phyloP scores from a whole-genome alignment of 176 grass and related monocot species.

The Zea luxurians region DNA sequence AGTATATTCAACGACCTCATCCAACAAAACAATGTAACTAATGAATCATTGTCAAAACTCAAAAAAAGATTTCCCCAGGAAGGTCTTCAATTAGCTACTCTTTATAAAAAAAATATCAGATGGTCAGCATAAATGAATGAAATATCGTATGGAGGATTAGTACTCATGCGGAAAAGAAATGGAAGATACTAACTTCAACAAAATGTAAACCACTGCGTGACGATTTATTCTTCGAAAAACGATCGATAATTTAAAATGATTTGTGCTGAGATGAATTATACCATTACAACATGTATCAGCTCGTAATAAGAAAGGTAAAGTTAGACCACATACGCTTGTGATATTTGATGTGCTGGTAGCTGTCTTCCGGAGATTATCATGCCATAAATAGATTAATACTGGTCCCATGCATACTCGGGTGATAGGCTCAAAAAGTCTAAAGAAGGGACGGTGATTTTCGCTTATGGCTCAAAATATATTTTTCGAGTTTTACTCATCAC shows the following conservation, averaged over 20 bases:
- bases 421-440: neutral
- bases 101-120: neutral
- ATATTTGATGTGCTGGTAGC: slow-evolving; percentile 98
- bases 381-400: slow-evolving; percentile 36
- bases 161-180: neutral
- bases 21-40: neutral
- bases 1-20: neutral
- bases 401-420: slow-evolving; percentile 35
- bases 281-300: neutral
- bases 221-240: no score
- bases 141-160: neutral
- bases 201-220: neutral
- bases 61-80: neutral
- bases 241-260: neutral
- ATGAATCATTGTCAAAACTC: neutral
- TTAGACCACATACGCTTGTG: slow-evolving; percentile 76
- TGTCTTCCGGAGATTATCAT: slow-evolving; percentile 62
- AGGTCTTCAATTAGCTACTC: slow-evolving; percentile 36
- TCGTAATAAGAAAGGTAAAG: slow-evolving; percentile 35
- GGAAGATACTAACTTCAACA: slow-evolving; percentile 14
- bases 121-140: neutral
- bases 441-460: neutral
- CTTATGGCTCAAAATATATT: no score
- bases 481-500: no score
- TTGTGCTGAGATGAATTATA: neutral